Base-by-base conservation (phyloP, 2,329 filamentous ascomycete genomes). In the Fusarium musae region DNA sequence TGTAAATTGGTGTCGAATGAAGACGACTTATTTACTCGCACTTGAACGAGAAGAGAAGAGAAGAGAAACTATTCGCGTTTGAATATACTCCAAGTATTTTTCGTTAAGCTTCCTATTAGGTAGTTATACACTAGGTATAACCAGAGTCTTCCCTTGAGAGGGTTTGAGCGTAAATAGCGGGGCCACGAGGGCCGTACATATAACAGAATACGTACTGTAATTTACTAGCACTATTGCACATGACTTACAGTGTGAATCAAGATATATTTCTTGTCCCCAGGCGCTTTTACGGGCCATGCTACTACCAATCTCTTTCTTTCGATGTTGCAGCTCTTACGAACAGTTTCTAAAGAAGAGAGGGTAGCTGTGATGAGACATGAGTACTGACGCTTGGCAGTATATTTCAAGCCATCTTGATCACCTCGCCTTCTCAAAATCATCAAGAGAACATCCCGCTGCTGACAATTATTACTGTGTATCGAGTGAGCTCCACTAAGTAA, bases 401-500 rank as follows among this genome's bases (percentile, higher is more conserved):
- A 50, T 36, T 21, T 21, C 26, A 11, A 39, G 11, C 15, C 16
- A 9, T 32, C 9, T 30, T 17, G 30, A 23, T 16, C 30, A 21
- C 26, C 17, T n/a, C 34, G 30, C 28, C 32, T 21, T 32, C 26
- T 32, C 44, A 16, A 36, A 23, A 59, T 16, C 28, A 40, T 59
- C 23, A 37, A 39, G n/a, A 37, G 26, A 37, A 21, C 40, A 36
- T 54, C 39, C 15, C 26, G 46, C 37, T 34, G 39, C 58, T 66
- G 43, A 56, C 49, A 52, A 34, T 50, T 36, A 43, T 42, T 47
- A 44, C 59, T 54, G 47, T 49, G 44, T 69, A 42, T 69, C 43
- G 30, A 62, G 42, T 40, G 52, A 69, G 69, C 71, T 75, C 72
- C 71, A 74, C 72, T 58, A 69, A 52, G 56, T 26, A 65, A 52